Evolutionary conservation across 2,329 filamentous ascomycete species (phyloP).

Genomic region (Sclerotinia sclerotiorum): DNA sequence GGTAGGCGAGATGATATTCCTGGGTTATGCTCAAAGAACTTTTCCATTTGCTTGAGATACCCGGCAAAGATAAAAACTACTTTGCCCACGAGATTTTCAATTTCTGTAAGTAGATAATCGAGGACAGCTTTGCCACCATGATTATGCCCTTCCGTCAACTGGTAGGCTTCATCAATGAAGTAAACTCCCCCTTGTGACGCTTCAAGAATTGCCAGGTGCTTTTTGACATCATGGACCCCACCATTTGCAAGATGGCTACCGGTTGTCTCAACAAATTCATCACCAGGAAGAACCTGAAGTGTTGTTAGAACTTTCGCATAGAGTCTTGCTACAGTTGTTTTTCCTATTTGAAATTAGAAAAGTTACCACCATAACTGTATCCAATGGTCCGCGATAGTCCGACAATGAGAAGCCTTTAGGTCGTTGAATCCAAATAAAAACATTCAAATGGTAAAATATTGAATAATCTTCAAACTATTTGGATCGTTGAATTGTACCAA

Average conservation of each 20-base stretch:
- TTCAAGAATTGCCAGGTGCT: conserved; percentile 54
- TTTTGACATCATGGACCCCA: conserved; percentile 59
- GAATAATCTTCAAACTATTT: no score
- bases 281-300: conserved; percentile 61
- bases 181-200: conserved; percentile 60
- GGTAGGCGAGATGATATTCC: conserved; percentile 71
- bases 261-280: conserved; percentile 63
- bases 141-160: conserved; percentile 61
- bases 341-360: conserved; percentile 57
- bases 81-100: conserved; percentile 70
- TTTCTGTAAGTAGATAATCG: conserved; percentile 69
- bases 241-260: conserved; percentile 64
- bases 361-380: no score
- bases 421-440: no score
- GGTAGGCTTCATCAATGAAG: conserved; percentile 81
- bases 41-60: conserved; percentile 73
- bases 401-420: no score
- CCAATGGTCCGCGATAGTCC: not conserved
- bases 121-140: conserved; percentile 60
- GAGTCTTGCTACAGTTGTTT: conserved; percentile 69
- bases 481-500: no score
- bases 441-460: no score
- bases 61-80: conserved; percentile 72
- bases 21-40: conserved; percentile 72
- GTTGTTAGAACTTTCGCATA: conserved; percentile 66